Base-by-base conservation (phyloP, 2,329 filamentous ascomycete genomes). In the Cephalotrichum gorgonifer region DNA sequence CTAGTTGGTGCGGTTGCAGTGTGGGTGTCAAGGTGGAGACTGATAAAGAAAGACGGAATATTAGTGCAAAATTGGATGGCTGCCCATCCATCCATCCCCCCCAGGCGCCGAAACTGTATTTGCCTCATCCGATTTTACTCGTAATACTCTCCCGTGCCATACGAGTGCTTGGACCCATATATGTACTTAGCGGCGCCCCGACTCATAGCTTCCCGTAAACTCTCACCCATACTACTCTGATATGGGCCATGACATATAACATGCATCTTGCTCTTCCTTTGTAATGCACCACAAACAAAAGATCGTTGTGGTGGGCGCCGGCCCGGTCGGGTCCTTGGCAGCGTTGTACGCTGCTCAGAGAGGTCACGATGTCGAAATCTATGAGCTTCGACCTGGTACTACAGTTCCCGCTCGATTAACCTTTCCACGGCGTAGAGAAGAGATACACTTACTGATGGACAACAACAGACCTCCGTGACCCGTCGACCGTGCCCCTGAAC, bases 291-390 rank as follows among this genome's bases (percentile, higher is more conserved):
- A 31, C 17, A 48, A 31, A 53, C 77, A 87, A 58, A 93, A 88
- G 66, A 80, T 86, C 49, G 76, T 95, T 20, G 77, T 98, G 43
- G 84, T 98, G 44, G 93, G 93, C 48, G 93, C 90, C 49, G 93
- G 93, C 2, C 93, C 93, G 0, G 93, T 98, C 7, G 93, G 93
- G 35, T 88, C 90, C 11, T 72, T 98, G 39, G 90, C 93, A 23
- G 93, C 89, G 41, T 71, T 98, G 6, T 98, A 97, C 70, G 91
- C 93, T 48, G 91, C 93, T 3, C 79, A 85, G 56, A 76, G 91
- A 63, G 93, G 90, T 41, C 82, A 95, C 64, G 73, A 91, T 60
- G 93, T 98, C 28, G 89, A 96, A 64, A 76, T 98, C 45, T 98
- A 97, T 65, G 93, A 98, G 67, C 71, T 98, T 56, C 80, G 93